Evolutionary conservation across 768 basidiomycete genomes (phyloP), one percentile per base, ranked within the genome.

Genomic region (Termitomyces sp.): DNA sequence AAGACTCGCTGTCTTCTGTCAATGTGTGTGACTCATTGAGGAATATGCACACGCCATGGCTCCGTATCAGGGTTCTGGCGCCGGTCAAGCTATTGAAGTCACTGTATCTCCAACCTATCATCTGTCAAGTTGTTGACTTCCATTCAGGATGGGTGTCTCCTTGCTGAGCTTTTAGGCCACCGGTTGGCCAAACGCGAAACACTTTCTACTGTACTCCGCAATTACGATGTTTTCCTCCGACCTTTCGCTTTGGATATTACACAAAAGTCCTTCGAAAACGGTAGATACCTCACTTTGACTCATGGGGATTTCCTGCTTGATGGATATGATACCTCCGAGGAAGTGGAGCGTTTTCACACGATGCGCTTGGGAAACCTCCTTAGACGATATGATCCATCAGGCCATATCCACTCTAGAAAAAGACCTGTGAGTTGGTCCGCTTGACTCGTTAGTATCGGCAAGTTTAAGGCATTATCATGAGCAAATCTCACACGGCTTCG

Each of bases 41-140:
- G 41, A 13, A 41, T 52, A 72, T 72, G 76, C 78, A 36, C 78
- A 80, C 65, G 77, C 78, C 11, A 79, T 79, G 77, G 69, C 70
- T 2, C 74, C 80, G 6, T 75, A 78, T 68, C 74, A 76, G 60
- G 80, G 78, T n/a, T 76, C 78, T 11, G 78, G 78, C 31, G 78
- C 79, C n/a, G 79, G 78, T 4, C 78, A 79, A 64, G 78, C 77
- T 11, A 74, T 80, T 45, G 78, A 80, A 64, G 76, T 75, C 61
- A 15, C 51, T 42, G 30, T 51, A 2, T 49, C n/a, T 54, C 22
- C 22, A 15, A 22, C 6, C 8, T 27, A 8, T 27, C 6, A 20
- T 50, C 27, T 13, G 16, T 33, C 12, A 3, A 30, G 24, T 22
- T 18, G 11, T 22, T 49, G 1, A 16, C n/a, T 20, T 11, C n/a